phyloP scores from a whole-genome alignment of 2,329 filamentous ascomycete species.

The Fusarium compactum region DNA sequence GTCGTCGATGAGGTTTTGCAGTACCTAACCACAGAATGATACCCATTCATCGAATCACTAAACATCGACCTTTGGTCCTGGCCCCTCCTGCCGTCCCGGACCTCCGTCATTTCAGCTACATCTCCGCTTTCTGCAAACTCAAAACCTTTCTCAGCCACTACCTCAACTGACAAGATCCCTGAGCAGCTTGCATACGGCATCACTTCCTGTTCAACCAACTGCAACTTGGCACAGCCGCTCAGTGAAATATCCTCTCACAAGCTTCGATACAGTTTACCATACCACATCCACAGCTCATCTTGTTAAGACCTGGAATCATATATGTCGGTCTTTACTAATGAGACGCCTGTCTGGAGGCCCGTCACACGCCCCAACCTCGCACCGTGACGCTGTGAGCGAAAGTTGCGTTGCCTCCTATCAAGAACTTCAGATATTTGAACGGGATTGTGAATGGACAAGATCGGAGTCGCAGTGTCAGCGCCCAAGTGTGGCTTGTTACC shows the following conservation, averaged over 20 bases:
- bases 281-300: neutral
- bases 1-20: constrained; percentile 23
- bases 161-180: constrained; percentile 31
- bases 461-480: constrained; percentile 23
- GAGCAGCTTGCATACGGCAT: constrained; percentile 22
- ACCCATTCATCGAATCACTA: constrained; percentile 30
- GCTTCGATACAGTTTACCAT: constrained; percentile 17
- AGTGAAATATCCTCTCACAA: constrained; percentile 12
- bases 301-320: constrained; percentile 5
- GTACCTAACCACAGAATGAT: constrained; percentile 24
- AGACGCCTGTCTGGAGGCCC: constrained; percentile 15
- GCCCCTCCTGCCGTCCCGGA: constrained; percentile 18
- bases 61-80: constrained; percentile 12
- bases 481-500: constrained; percentile 36
- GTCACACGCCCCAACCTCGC: constrained; percentile 17
- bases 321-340: constrained; percentile 15
- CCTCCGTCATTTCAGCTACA: constrained; percentile 41
- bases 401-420: constrained; percentile 25
- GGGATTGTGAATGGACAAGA: constrained; percentile 5
- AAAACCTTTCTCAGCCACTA: constrained; percentile 39
- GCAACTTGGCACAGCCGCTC: constrained; percentile 16
- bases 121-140: constrained; percentile 40
- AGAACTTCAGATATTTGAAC: constrained; percentile 26
- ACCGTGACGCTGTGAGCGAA: constrained; percentile 32
- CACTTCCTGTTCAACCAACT: constrained; percentile 23